Evolutionary conservation across 2,329 filamentous ascomycete genomes (phyloP).

Genomic region (Colletotrichum chrysophilum): DNA sequence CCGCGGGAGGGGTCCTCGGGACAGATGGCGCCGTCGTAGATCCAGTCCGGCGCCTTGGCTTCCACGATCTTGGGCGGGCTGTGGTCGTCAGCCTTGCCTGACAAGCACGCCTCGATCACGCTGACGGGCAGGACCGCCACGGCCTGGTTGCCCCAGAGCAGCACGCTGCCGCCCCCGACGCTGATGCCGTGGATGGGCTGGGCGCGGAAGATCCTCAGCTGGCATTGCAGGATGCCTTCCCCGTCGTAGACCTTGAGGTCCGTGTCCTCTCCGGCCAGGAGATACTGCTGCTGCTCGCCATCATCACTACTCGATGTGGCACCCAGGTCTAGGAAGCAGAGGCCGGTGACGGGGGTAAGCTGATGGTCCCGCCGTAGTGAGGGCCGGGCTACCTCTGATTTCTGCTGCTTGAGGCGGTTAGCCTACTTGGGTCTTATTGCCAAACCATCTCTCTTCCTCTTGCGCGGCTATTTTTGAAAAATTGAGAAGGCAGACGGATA

Average conservation of each 20-base stretch:
- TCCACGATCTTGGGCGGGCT: conserved; percentile 33
- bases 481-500: background rate
- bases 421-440: background rate
- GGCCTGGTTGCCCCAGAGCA: conserved; percentile 75
- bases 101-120: conserved; percentile 32
- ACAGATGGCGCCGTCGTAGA: conserved; percentile 69
- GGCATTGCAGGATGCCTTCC: conserved; percentile 39
- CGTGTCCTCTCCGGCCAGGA: conserved; percentile 67
- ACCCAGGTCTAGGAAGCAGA: conserved; percentile 53
- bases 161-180: conserved; percentile 42
- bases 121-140: conserved; percentile 47
- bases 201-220: conserved; percentile 62
- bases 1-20: conserved; percentile 47
- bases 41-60: conserved; percentile 72
- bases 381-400: conserved; percentile 2
- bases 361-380: conserved; percentile 39
- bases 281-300: conserved; percentile 33
- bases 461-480: background rate
- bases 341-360: conserved; percentile 63
- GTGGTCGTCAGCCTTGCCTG: conserved; percentile 25
- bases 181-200: conserved; percentile 78
- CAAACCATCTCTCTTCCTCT: background rate
- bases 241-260: conserved; percentile 60
- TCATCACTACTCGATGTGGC: conserved; percentile 8
- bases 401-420: background rate